phyloP scores from a whole-genome alignment of 805 yeast genomes.

The Groenewaldozyma salmanticensis region DNA sequence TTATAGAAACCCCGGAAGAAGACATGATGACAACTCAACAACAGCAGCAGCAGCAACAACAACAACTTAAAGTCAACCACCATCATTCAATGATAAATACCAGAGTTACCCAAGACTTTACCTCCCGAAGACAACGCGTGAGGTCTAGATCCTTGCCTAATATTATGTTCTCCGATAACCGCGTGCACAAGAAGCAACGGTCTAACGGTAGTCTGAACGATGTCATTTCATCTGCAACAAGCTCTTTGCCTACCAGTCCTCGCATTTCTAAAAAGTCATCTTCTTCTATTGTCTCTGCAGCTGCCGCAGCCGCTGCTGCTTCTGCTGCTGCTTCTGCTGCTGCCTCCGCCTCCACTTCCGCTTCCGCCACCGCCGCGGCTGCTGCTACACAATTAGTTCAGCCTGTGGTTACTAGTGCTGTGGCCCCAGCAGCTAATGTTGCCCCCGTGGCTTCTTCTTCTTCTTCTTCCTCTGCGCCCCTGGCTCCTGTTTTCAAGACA shows the following conservation, averaged over 20 bases:
- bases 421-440: background rate
- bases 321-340: background rate
- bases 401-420: conserved; percentile 2
- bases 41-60: conserved; percentile 5
- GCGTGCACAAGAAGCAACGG: conserved; percentile 6
- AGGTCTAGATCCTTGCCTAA: conserved; percentile 18
- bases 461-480: background rate
- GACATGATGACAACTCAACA: background rate
- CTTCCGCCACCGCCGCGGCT: conserved; percentile 4
- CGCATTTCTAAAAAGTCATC: too few species aligned
- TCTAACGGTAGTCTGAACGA: background rate
- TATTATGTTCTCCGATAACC: conserved; percentile 8
- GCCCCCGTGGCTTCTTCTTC: background rate
- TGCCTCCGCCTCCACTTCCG: background rate
- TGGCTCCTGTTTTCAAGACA: background rate
- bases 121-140: conserved; percentile 6
- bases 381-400: background rate
- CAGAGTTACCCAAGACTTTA: background rate
- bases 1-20: too few species aligned
- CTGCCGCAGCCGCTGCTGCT: conserved; percentile 1
- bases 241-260: too few species aligned
- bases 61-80: background rate
- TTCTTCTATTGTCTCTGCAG: too few species aligned
- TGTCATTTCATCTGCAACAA: too few species aligned
- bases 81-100: background rate